These are phyloP conservation scores for Penicillium ucsense DNA, from an alignment of 495 filamentous ascomycete genomes.

Conservation along the genomic window DNA sequence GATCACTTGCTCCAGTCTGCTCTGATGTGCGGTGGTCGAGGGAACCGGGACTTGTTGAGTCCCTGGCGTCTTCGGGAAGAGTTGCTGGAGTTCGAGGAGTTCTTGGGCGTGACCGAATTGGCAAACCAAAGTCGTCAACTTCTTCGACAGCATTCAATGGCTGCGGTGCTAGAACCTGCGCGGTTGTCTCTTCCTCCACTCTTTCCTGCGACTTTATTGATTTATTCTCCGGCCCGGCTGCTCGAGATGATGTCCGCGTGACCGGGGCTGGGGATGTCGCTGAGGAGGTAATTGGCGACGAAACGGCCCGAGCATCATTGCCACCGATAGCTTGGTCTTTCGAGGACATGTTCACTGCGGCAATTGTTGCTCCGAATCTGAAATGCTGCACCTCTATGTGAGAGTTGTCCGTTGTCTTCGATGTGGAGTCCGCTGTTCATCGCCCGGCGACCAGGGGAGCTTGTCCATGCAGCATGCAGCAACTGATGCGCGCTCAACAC, in stretches of 20 bases:
- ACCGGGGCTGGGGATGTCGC: slow-evolving; percentile 5
- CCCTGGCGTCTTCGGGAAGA: slow-evolving; percentile 11
- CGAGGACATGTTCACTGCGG: slow-evolving; percentile 23
- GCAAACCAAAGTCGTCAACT: slow-evolving; percentile 39
- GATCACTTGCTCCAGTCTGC: too few species aligned
- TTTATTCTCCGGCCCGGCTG: slow-evolving; percentile 11
- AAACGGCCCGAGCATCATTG: slow-evolving; percentile 8
- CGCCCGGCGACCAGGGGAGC: slow-evolving; percentile 4
- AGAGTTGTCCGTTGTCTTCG: slow-evolving; percentile 3
- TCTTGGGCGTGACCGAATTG: slow-evolving; percentile 24
- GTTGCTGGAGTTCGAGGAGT: slow-evolving; percentile 9
- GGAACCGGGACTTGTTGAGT: slow-evolving; percentile 3
- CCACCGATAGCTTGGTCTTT: slow-evolving; percentile 12
- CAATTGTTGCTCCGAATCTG: slow-evolving; percentile 5
- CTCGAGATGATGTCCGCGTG: slow-evolving; percentile 4
- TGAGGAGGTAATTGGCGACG: slow-evolving; percentile 4
- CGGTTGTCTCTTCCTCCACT: neutral
- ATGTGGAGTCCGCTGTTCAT: slow-evolving; percentile 10
- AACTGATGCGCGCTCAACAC: neutral
- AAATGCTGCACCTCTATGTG: neutral
- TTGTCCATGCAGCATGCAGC: slow-evolving; percentile 15
- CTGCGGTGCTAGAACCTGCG: slow-evolving; percentile 1
- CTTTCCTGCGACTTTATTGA: slow-evolving; percentile 5
- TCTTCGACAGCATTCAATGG: slow-evolving; percentile 15
- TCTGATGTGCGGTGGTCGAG: too few species aligned